Evolutionary conservation across 148 eudicot genomes (phyloP).

Genomic region (Rhododendron williamsianum): DNA sequence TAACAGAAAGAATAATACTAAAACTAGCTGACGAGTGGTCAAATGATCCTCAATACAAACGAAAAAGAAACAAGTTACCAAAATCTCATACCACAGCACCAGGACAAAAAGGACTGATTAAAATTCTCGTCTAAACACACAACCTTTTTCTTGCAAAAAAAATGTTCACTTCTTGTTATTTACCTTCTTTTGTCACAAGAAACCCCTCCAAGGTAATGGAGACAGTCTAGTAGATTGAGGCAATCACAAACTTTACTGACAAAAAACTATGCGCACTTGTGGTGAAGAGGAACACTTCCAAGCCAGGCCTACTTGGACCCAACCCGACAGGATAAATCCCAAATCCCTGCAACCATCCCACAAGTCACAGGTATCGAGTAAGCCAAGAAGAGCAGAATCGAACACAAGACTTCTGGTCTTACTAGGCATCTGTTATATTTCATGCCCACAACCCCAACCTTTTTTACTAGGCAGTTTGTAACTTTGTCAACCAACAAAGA

Average conservation of each 20-base stretch:
- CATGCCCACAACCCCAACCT: neutral
- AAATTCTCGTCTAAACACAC: neutral
- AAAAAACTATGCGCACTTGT: neutral
- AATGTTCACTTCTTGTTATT: neutral
- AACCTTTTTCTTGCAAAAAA: neutral
- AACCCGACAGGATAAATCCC: neutral
- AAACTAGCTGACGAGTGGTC: neutral
- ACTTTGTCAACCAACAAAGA: neutral
- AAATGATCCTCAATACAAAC: neutral
- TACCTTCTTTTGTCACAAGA: neutral
- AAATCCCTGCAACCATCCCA: neutral
- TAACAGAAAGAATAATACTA: neutral
- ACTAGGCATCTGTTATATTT: neutral
- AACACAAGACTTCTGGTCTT: neutral
- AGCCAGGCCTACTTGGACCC: neutral
- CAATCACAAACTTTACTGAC: neutral
- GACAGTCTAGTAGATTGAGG: neutral
- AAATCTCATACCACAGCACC: neutral
- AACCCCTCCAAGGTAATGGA: neutral
- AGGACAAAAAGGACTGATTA: neutral
- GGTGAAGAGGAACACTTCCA: neutral
- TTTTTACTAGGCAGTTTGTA: neutral
- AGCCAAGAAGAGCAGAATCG: neutral
- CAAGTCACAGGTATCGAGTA: neutral
- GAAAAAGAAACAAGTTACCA: neutral